A percentile compares a stretch with the other conserved stretches of the same genome.
These are phyloP conservation scores for Claviceps cyperi DNA, from an alignment of 2,329 filamentous ascomycete genomes.

Conservation along the genomic window DNA sequence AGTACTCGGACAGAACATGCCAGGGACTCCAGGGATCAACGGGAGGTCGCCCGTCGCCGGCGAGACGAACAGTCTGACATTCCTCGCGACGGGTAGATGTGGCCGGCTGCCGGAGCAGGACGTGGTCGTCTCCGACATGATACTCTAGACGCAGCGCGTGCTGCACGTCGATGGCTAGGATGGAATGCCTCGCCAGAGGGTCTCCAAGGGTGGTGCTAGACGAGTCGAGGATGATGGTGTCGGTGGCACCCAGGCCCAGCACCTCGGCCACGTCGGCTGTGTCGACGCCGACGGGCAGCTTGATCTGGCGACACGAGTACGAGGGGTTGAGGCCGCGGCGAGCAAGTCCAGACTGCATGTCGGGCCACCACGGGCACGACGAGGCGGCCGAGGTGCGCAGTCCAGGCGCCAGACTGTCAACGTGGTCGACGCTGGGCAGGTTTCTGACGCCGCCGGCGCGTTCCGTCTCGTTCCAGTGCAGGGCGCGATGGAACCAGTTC, in stretches of 20 bases:
- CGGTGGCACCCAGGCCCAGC: slow-evolving; percentile 24
- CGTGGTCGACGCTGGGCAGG: neutral
- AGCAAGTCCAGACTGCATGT: slow-evolving; percentile 15
- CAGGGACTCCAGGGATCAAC: slow-evolving; percentile 27
- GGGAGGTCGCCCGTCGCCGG: slow-evolving; percentile 4
- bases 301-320: slow-evolving; percentile 28
- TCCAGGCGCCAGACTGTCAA: slow-evolving; percentile 12
- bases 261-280: slow-evolving; percentile 41
- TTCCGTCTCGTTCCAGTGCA: slow-evolving; percentile 39
- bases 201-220: slow-evolving; percentile 35
- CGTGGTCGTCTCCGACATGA: slow-evolving; percentile 31
- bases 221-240: slow-evolving; percentile 45
- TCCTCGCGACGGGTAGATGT: slow-evolving; percentile 8
- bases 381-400: neutral
- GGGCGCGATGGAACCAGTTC: slow-evolving; percentile 61
- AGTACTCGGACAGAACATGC: slow-evolving; percentile 35
- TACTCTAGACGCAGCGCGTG: slow-evolving; percentile 44
- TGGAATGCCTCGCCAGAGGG: slow-evolving; percentile 45
- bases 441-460: slow-evolving; percentile 7
- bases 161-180: slow-evolving; percentile 53
- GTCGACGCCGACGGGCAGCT: slow-evolving; percentile 30
- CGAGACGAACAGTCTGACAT: slow-evolving; percentile 15
- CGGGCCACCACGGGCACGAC: slow-evolving; percentile 12
- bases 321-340: slow-evolving; percentile 14
- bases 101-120: slow-evolving; percentile 14